Conservation (phyloP, 768 basidiomycete genomes). For the Boletus sensibilis region DNA sequence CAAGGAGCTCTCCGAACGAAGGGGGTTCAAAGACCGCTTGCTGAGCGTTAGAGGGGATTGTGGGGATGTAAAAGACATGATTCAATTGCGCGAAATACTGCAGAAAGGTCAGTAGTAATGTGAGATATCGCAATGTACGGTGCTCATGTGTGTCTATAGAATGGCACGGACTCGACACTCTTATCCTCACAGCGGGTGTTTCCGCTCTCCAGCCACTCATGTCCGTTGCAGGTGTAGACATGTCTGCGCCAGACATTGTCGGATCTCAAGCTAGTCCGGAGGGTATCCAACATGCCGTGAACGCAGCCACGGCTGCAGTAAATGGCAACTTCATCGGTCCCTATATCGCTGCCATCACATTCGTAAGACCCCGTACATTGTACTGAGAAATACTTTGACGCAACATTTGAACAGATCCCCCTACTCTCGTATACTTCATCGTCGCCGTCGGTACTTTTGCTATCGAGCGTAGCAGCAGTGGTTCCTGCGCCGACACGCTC, state of each 20-base stretch:
- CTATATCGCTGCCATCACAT: constrained; percentile 63
- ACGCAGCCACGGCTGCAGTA: constrained; percentile 56
- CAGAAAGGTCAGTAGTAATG: constrained; percentile 43
- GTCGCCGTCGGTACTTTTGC: constrained; percentile 71
- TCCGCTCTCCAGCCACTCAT: constrained; percentile 78
- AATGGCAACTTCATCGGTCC: constrained; percentile 71
- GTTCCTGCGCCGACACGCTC: constrained; percentile 85
- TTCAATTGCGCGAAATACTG: constrained; percentile 52
- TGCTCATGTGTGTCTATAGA: constrained; percentile 39
- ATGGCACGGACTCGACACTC: constrained; percentile 81
- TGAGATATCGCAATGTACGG: background rate
- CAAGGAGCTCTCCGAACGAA: constrained; percentile 23
- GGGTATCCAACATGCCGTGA: constrained; percentile 58
- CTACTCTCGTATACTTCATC: constrained; percentile 61
- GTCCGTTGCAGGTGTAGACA: constrained; percentile 59
- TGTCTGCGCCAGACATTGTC: constrained; percentile 26
- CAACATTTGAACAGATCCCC: constrained; percentile 57
- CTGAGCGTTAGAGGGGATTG: constrained; percentile 63
- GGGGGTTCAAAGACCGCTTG: constrained; percentile 33
- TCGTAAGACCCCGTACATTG: constrained; percentile 47
- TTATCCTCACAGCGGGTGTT: constrained; percentile 81
- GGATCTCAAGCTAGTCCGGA: constrained; percentile 44
- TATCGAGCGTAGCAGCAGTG: constrained; percentile 76
- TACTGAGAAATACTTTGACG: background rate
- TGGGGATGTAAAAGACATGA: constrained; percentile 62